Evolutionary conservation across 2,329 filamentous ascomycete genomes (phyloP), one percentile per base, ranked within the genome.

Genomic region (Exophiala sp.): DNA sequence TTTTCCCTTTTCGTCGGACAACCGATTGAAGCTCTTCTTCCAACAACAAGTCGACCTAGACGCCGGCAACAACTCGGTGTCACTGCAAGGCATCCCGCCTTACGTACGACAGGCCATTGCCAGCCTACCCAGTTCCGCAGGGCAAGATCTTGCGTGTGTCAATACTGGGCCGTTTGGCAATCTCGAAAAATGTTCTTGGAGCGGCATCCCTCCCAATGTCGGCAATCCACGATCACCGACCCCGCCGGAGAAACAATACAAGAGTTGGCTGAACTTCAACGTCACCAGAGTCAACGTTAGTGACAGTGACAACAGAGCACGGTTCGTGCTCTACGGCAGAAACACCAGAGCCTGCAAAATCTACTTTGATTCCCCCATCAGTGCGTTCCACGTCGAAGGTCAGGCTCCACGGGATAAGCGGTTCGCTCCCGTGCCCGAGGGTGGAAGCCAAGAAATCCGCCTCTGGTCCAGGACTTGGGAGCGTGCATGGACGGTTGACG

Each of bases 21-120:
- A 83, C 64, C 80, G 88, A 30, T 81, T 95, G 66, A 97, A 97
- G 68, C 76, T 91, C 41, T 94, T 83, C 67, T 96, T 97, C 66
- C 73, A 86, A 43, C 90, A 98, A 65, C 79, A 79, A 8, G 73
- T 96, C 41, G 80, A 95, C 58, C 77, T 95, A 8, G 85, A 87
- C 58, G 80, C 76, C 2, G 82, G 83, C n/a, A 70, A 75, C 11
- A 88, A 88, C 58, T 73, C 70, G 1, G 85, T 90, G 34, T 81
- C 80, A 27, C 71, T 95, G 7, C 77, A 75, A 0, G 89, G 88
- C 0, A 65, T 88, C 2, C 74, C 81, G 56, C 73, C 80, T 2
- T 94, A 82, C 64, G 70, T 93, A 1, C 73, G 78, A 10, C 70
- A 78, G 27, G 80, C 91, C 39, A 79, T 93, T 49, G 70, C 73